Evolutionary conservation across 2,329 filamentous ascomycete genomes (phyloP), one percentile per base, ranked within the genome.

Genomic region (Ceratocystis albifundus): DNA sequence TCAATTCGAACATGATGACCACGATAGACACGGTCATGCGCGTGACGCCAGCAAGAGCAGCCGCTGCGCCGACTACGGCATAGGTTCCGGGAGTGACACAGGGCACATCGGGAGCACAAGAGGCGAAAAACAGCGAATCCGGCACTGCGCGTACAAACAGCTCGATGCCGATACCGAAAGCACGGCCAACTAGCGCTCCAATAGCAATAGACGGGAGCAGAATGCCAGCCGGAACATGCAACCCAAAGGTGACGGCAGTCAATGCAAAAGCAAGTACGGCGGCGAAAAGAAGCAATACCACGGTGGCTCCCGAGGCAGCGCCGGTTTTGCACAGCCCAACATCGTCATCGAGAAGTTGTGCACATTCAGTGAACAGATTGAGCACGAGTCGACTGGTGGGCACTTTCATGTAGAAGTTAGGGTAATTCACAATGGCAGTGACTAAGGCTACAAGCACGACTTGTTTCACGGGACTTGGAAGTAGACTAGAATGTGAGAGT

Each of bases 1-100:
- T 99, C 66, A 99, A 86, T 78, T 99, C 94, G 73, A 99, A 99
- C 88, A 96, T 96, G 77, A 99, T 99, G 72, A 97, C 94, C 3
- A 99, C 93, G 70, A 99, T 96, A 12, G 92, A 96, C 10, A 96
- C 91, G 0, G 94, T 99, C 86, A 99, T 95, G 70, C 93, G 85
- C 20, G 93, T 97, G 45, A 95, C 90, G 61, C 94, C 94, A 4
- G 89, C 90, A 1, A 99, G 84, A n/a, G 93, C 90, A 3, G 94
- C 92, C 0, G 94, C 93, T 0, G 94, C 94, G 44, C 94, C 94
- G 69, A 99, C 88, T 71, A 99, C 96, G 69, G 94, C 94, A 73
- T 99, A 99, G 1, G 93, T 95, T 15, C 93, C 94, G 0, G 94
- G 93, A 0, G 89, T 96, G 63, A 99, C 86, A 76, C 94, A 99